Evolutionary conservation across 257 asterid species (phyloP).

Genomic region (Capsicum pubescens): DNA sequence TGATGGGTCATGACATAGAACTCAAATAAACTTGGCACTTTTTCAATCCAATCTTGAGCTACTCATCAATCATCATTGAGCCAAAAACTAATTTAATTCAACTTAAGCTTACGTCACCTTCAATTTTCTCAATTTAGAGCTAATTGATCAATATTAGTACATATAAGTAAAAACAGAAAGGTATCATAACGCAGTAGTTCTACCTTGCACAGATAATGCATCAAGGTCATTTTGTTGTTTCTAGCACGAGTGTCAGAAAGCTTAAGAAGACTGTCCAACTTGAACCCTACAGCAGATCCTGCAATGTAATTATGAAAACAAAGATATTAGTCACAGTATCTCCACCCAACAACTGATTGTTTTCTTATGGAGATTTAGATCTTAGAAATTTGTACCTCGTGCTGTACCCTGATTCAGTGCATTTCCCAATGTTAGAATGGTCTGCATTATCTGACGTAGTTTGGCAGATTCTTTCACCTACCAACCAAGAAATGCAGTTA

Average conservation of each 20-base stretch:
- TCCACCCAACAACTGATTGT: not conserved
- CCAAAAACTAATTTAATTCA: conserved; percentile 10
- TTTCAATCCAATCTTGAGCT: conserved; percentile 3
- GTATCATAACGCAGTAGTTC: conserved; percentile 29
- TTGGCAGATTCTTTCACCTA: conserved; percentile 90
- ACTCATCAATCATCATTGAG: not conserved
- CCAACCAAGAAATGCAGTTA: conserved; percentile 34
- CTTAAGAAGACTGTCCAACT: conserved; percentile 97
- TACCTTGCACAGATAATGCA: conserved; percentile 99
- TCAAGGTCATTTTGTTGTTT: conserved; percentile 95
- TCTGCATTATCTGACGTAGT: conserved; percentile 95
- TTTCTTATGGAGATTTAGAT: conserved; percentile 11
- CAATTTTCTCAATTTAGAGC: not conserved
- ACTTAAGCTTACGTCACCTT: not conserved
- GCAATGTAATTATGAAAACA: conserved; percentile 36
- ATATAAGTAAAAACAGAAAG: conserved; percentile 28
- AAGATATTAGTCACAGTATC: conserved; percentile 25
- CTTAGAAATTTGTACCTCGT: conserved; percentile 63
- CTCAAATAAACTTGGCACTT: conserved; percentile 21
- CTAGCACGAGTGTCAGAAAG: conserved; percentile 98
- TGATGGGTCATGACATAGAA: not conserved
- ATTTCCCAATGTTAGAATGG: conserved; percentile 94
- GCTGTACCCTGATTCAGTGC: conserved; percentile 99
- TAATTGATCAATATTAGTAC: not conserved
- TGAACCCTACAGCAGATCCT: conserved; percentile 99